Conservation (phyloP, 1,139 yeast genomes). For the Suhomyces maxii region DNA sequence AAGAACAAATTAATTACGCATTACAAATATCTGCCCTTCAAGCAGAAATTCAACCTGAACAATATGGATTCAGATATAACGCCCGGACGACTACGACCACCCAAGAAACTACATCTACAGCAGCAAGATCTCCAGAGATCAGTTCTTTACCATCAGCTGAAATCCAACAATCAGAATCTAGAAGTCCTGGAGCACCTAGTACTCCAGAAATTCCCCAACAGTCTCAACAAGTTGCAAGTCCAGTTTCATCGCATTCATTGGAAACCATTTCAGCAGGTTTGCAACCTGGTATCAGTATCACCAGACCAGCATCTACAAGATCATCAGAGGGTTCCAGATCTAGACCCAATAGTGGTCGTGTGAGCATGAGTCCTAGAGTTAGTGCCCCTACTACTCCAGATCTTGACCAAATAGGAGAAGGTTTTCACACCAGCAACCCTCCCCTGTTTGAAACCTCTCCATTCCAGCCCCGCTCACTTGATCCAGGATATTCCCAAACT, state of each 20-base stretch:
- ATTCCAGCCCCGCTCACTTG: not conserved
- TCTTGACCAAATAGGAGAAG: not conserved
- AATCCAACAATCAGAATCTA: no score
- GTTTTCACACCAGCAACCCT: not conserved
- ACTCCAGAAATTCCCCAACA: not conserved
- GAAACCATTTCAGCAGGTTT: not conserved
- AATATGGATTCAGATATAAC: constrained; percentile 8
- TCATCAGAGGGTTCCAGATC: not conserved
- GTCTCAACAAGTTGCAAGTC: not conserved
- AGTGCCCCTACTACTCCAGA: not conserved
- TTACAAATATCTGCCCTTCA: constrained; percentile 9
- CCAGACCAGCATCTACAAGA: no score
- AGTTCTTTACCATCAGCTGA: not conserved
- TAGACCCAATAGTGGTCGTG: not conserved
- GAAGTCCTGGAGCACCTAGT: not conserved
- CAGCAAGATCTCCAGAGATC: not conserved
- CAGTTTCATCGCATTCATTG: no score
- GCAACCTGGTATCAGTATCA: no score
- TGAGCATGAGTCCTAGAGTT: not conserved
- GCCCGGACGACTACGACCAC: not conserved
- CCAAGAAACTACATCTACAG: no score
- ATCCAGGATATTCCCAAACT: not conserved
- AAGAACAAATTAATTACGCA: constrained; percentile 9
- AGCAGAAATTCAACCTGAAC: constrained; percentile 5
- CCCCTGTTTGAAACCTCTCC: not conserved